Evolutionary conservation across 352 stramenopile species (phyloP), one percentile per base, ranked within the genome.

Genomic region (Salisapilia sapeloensis): DNA sequence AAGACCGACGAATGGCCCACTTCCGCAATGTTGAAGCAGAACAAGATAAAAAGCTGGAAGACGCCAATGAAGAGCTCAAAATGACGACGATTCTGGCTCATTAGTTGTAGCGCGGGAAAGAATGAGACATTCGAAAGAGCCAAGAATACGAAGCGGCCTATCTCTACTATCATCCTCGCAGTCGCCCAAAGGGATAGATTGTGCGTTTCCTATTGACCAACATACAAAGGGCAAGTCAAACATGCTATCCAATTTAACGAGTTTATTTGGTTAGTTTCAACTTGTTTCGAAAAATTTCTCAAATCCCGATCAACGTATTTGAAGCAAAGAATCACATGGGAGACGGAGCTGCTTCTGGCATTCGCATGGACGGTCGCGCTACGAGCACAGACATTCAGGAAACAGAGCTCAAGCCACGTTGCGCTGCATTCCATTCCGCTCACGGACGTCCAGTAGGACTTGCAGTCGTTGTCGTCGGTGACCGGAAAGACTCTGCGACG

Each of bases 391-490:
- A 38, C 15, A 78, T 97, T 38, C 64, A 72, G 33, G 35, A 71
- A 20, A 38, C 70, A 15, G 81, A 97, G 51, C 58, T 97, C 14
- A 50, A 79, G 30, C 63, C 69, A 22, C 60, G 78, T 32, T 78
- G 64, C 20, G 48, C 39, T 2, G 41, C 42, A n/a, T 78, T 96
- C 29, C 32, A 38, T 10, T 26, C 44, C 38, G 23, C 20, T 4
- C 44, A 64, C 40, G 53, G 61, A 9, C 72, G 60, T 10, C 80
- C 92, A 4, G 58, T 80, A n/a, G 94, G 95, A 0, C 63, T 99
- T n/a, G 95, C 93, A 10, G 91, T 99, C 5, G 86, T 99, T 21
- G 70, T 99, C 31, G 92, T 99, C 9, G 95, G 94, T 33, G 55
- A 71, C 22, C 66, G 93, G 24, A 86, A 76, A 31, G 96, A 99